These are phyloP conservation scores for Gymnopilus junonius DNA, from an alignment of 768 basidiomycete genomes.

Conservation along the genomic window DNA sequence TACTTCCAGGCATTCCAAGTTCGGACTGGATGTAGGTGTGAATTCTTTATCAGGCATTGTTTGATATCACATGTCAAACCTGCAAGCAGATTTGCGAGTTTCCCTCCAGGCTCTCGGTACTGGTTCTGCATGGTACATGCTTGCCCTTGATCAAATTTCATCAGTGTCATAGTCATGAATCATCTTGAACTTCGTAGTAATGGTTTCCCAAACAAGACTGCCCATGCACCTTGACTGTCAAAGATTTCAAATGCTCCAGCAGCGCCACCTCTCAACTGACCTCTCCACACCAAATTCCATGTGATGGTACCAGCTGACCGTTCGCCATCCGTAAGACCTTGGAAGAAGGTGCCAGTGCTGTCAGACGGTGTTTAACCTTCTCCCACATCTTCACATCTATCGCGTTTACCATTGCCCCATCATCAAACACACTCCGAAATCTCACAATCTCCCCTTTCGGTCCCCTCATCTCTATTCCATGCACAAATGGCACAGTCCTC, in stretches of 20 bases:
- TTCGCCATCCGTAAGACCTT: slow-evolving; percentile 35
- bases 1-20: too few relatives aligned
- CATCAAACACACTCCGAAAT: slow-evolving; percentile 28
- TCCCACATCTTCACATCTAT: slow-evolving; percentile 25
- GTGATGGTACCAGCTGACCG: slow-evolving; percentile 21
- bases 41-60: too few relatives aligned
- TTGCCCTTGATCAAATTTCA: too few relatives aligned
- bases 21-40: too few relatives aligned
- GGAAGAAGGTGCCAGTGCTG: slow-evolving; percentile 10
- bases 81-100: too few relatives aligned
- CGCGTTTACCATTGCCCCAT: slow-evolving; percentile 33
- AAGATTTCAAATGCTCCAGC: neutral
- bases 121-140: too few relatives aligned
- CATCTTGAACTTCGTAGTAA: neutral
- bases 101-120: too few relatives aligned
- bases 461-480: slow-evolving; percentile 19
- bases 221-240: neutral
- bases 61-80: too few relatives aligned
- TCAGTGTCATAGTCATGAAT: neutral
- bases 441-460: slow-evolving; percentile 19
- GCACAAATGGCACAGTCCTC: slow-evolving; percentile 23
- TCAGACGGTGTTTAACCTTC: slow-evolving; percentile 10
- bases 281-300: slow-evolving; percentile 24
- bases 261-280: neutral
- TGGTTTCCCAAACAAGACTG: neutral